Evolutionary conservation across 2,329 filamentous ascomycete genomes (phyloP).

Genomic region (Arthrobotrys conoides): DNA sequence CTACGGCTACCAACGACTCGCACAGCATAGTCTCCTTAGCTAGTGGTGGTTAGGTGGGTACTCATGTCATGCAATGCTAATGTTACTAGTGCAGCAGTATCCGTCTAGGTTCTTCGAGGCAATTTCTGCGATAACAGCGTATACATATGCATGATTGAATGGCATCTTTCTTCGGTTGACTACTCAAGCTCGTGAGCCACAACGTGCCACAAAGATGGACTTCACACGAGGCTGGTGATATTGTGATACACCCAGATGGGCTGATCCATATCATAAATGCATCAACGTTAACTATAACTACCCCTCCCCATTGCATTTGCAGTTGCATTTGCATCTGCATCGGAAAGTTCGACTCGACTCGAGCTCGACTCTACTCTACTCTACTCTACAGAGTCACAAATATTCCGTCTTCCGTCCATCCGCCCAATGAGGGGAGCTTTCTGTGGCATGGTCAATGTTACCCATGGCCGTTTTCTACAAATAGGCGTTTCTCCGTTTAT

Average conservation of each 20-base stretch:
- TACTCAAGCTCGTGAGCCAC: conserved; percentile 2
- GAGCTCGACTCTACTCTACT: not conserved
- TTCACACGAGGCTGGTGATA: conserved; percentile 15
- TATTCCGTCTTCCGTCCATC: conserved; percentile 8
- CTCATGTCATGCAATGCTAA: conserved; percentile 15
- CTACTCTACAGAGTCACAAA: conserved; percentile 1
- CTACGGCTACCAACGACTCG: not conserved
- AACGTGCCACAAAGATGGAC: conserved; percentile 7
- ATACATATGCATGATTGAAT: conserved; percentile 35
- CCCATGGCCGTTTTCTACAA: not conserved
- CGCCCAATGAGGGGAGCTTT: not conserved
- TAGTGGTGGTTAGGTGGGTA: not conserved
- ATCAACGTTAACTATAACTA: too few species aligned
- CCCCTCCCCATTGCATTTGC: conserved; percentile 8
- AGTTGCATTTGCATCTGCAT: conserved; percentile 1
- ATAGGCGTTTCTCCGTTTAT: not conserved
- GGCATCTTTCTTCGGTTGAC: conserved; percentile 8
- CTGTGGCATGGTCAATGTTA: conserved; percentile 7
- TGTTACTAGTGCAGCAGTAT: conserved; percentile 20
- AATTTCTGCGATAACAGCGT: conserved; percentile 33
- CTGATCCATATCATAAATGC: conserved; percentile 6
- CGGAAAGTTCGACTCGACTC: not conserved
- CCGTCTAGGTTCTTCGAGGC: conserved; percentile 17
- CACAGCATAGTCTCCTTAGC: not conserved
- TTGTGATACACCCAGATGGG: not conserved